phyloP scores from a whole-genome alignment of 495 filamentous ascomycete species.

The Lasiosphaeria miniovina region DNA sequence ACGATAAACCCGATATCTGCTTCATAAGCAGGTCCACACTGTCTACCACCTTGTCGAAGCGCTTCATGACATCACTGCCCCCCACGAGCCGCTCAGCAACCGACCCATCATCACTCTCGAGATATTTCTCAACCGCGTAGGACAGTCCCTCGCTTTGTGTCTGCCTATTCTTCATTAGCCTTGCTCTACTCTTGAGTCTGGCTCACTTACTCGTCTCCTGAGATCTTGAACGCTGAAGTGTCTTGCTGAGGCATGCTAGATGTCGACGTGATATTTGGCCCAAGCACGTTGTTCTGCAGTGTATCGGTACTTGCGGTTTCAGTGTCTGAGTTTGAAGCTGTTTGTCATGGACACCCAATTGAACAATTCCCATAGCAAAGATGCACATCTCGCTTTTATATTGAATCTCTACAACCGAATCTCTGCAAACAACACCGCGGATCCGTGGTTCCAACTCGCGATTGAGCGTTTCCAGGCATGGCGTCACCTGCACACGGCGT shows the following conservation, averaged over 20 bases:
- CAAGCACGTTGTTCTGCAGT: too few species aligned
- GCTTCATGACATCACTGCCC: conserved; percentile 3
- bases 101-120: conserved; percentile 8
- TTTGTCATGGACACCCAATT: too few species aligned
- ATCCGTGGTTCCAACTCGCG: background rate
- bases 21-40: conserved; percentile 13
- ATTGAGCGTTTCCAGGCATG: conserved; percentile 1
- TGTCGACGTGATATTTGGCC: background rate
- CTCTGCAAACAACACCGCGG: background rate
- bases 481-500: background rate
- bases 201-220: conserved; percentile 21
- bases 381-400: background rate
- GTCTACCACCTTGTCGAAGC: conserved; percentile 7
- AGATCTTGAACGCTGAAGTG: conserved; percentile 7
- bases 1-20: conserved; percentile 5
- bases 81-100: conserved; percentile 23
- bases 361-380: too few species aligned
- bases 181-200: background rate
- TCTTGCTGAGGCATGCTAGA: conserved; percentile 3
- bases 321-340: too few species aligned
- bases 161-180: background rate
- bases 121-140: conserved; percentile 18
- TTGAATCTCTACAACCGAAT: background rate
- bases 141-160: conserved; percentile 5
- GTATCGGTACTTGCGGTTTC: too few species aligned